Evolutionary conservation across 257 asterid species (phyloP), one percentile per base, ranked within the genome.

Genomic region (Buddleja alternifolia): DNA sequence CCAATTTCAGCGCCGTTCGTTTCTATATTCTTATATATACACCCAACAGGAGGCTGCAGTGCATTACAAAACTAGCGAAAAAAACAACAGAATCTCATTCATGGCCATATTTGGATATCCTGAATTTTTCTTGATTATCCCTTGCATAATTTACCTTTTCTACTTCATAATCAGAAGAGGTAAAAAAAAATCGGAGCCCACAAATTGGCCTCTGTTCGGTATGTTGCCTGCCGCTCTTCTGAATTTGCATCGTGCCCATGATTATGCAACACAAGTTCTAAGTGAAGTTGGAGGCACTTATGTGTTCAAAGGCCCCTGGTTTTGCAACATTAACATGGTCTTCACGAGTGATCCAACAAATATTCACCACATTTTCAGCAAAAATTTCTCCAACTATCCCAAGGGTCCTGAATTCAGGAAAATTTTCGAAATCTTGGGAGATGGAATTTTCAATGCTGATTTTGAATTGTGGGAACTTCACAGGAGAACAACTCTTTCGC

Each of bases 281-380:
- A 42, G 10, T 0, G 56, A 55, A 32, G 3, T 46, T 64, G 81
- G 83, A 0, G 83, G 85, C 29, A 81, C 86, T 0, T 81, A 47
- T 15, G 34, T 10, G 1, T 10, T 72, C 34, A 32, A 39, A 21
- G 90, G 87, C 8, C 83, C 81, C 10, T 61, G 75, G 82, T 53
- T 81, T 1, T 53, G 58, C 1, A 77, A 72, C 79, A 9, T 70
- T 10, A 66, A 77, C 69, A 76, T 81, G 81, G 8, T 84, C 4
- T 16, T 84, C 63, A 84, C 89, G 3, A 8, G 74, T 53, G 90
- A 84, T 15, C 90, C 87, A 1, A 80, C 82, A 2, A 84, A 81
- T 41, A 56, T 84, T 69, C 83, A 81, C 74, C 74, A 84, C 34
- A 46, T 84, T n/a, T 37, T 78, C 70, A 81, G 80, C 84, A 71